Evolutionary conservation across 169 alveolate species (phyloP), one percentile per base, ranked within the genome.

Genomic region (Cryptosporidium felis): DNA sequence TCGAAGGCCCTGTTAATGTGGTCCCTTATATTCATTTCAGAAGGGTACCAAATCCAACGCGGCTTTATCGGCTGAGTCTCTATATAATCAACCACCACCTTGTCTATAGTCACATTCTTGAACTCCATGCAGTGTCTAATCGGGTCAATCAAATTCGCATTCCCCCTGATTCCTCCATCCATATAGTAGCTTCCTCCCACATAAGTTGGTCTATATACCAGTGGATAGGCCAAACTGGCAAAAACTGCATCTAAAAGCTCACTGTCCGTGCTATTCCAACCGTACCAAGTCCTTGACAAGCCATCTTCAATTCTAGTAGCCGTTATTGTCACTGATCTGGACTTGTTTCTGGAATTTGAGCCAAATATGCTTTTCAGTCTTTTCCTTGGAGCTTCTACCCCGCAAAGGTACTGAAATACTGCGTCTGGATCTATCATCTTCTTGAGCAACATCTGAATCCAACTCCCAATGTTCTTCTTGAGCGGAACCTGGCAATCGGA

Each of bases 301-400:
- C 85, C 85, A 53, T 74, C 85, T 49, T 74, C 85, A 38, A 74
- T 53, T 56, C 85, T 74, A 6, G 85, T 49, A 18, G 85, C 85
- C 23, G 85, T 74, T 1, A 74, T 74, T 21, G 67, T 56, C n/a
- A 53, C 67, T 6, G 85, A 74, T 30, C 40, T 74, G 5, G 65
- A 53, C 16, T 3, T 28, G 45, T 53, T 56, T 23, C 67, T 74
- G 9, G 36, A 36, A 40, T 74, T 74, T 28, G 32, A 21, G 12
- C 67, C 74, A 36, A 74, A 49, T 38, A 28, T 32, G 2, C 8
- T 74, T 47, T 74, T 56, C 2, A 74, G 56, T 40, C 21, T 74
- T 49, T 56, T 74, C 36, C 67, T 74, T 53, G 85, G 67, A 36
- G 60, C 85, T 8, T 28, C 67, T 14, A 74, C 41, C 14, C 85